These are phyloP conservation scores for Metschnikowia hibisci DNA, from an alignment of 805 yeast species.

Conservation along the genomic window DNA sequence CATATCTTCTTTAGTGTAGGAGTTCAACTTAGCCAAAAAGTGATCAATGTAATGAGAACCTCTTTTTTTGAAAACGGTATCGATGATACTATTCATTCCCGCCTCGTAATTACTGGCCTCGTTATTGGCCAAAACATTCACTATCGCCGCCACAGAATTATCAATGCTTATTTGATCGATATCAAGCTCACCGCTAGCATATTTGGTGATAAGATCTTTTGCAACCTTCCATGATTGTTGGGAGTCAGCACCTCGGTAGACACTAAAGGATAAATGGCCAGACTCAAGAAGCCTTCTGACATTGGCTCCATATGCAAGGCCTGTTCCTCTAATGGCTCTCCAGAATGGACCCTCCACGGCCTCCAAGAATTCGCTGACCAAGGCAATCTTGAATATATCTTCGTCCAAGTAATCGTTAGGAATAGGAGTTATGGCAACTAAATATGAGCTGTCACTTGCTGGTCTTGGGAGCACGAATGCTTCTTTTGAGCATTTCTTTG, in stretches of 20 bases:
- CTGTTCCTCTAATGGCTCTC: slow-evolving; percentile 93
- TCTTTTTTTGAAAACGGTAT: slow-evolving; percentile 61
- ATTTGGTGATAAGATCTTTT: slow-evolving; percentile 57
- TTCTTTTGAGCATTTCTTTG: slow-evolving; percentile 45
- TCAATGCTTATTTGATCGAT: slow-evolving; percentile 61
- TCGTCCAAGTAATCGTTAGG: slow-evolving; percentile 45
- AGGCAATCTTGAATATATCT: slow-evolving; percentile 66
- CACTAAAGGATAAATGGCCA: slow-evolving; percentile 60
- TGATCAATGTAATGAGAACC: slow-evolving; percentile 61
- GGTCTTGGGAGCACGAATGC: slow-evolving; percentile 72
- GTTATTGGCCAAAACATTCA: slow-evolving; percentile 62
- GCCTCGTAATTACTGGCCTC: slow-evolving; percentile 66
- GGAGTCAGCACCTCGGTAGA: slow-evolving; percentile 84
- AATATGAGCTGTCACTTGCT: slow-evolving; percentile 77
- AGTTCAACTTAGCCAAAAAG: slow-evolving; percentile 51
- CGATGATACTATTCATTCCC: slow-evolving; percentile 61
- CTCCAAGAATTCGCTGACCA: slow-evolving; percentile 72
- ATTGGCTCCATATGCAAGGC: slow-evolving; percentile 84
- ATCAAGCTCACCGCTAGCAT: slow-evolving; percentile 47
- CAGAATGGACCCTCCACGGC: slow-evolving; percentile 96
- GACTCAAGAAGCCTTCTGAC: slow-evolving; percentile 57
- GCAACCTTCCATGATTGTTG: slow-evolving; percentile 62
- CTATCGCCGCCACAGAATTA: slow-evolving; percentile 74
- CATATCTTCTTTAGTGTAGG: slow-evolving; percentile 52
- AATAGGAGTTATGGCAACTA: slow-evolving; percentile 55